Conservation (phyloP, 192 early-diverging fungal species). For the Chytriomyces confervae region DNA sequence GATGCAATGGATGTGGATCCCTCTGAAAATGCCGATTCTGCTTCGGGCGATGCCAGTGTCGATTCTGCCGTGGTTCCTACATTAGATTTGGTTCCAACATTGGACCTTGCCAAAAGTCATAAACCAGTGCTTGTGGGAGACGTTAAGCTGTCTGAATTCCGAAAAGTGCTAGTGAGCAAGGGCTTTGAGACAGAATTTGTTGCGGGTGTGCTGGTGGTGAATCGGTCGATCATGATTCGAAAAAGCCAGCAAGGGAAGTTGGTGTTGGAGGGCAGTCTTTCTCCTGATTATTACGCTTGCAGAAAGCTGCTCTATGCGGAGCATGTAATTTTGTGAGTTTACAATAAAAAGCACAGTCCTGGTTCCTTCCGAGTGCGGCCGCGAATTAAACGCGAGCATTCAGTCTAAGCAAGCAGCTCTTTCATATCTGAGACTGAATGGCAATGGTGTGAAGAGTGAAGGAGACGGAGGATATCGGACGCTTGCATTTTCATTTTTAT, state of each 20-base stretch:
- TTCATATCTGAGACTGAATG: too few relatives aligned
- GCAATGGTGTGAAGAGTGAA: too few relatives aligned
- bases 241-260: constrained; percentile 53
- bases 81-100: constrained; percentile 67
- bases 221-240: constrained; percentile 69
- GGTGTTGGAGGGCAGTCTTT: constrained; percentile 66
- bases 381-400: too few relatives aligned
- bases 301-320: constrained; percentile 72
- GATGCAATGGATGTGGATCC: constrained; percentile 48
- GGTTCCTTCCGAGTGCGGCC: too few relatives aligned
- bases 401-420: too few relatives aligned
- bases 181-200: constrained; percentile 85
- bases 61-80: constrained; percentile 63
- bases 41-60: not conserved
- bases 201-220: constrained; percentile 83
- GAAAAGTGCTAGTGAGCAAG: constrained; percentile 67
- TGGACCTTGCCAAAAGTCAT: constrained; percentile 49
- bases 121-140: constrained; percentile 85
- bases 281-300: constrained; percentile 74
- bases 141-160: constrained; percentile 82
- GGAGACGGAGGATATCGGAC: too few relatives aligned
- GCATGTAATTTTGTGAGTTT: constrained; percentile 72
- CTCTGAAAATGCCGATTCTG: constrained; percentile 1
- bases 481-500: too few relatives aligned
- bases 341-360: too few relatives aligned